Conservation (phyloP, 345 rosid species). For the Eucalyptus marginata region DNA sequence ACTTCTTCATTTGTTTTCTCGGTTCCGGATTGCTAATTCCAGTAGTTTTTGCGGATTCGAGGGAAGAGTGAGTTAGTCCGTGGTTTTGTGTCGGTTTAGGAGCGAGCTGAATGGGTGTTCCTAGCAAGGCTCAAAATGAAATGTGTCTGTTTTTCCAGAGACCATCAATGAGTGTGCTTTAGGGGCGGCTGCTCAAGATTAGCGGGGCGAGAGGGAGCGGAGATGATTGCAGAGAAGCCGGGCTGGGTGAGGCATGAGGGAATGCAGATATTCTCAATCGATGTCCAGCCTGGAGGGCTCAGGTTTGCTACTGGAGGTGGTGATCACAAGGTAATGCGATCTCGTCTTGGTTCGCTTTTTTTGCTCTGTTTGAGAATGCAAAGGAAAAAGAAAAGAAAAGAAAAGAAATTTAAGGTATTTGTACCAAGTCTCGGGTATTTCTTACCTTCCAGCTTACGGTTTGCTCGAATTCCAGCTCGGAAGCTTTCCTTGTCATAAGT, state of each 20-base stretch:
- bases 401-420: neutral
- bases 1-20: neutral
- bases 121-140: neutral
- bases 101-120: neutral
- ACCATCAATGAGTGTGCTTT: neutral
- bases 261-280: slow-evolving; percentile 94
- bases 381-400: neutral
- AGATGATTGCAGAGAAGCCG: slow-evolving; percentile 98
- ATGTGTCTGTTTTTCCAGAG: neutral
- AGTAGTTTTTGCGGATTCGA: neutral
- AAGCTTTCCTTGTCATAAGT: neutral
- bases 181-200: neutral
- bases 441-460: neutral
- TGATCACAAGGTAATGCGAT: slow-evolving; percentile 71
- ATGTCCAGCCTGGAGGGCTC: slow-evolving; percentile 90
- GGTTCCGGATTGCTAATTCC: neutral
- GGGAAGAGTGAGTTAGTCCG: neutral
- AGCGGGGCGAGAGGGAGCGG: neutral
- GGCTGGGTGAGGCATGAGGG: slow-evolving; percentile 96
- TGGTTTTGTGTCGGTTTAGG: neutral
- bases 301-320: slow-evolving; percentile 99
- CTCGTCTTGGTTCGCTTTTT: neutral
- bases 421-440: neutral
- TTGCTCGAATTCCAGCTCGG: neutral
- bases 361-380: neutral